Percentiles rank a stretch among this genome's conserved stretches.
phyloP scores from a whole-genome alignment of 75 land plant species.

The Adiantum capillusveneris region DNA sequence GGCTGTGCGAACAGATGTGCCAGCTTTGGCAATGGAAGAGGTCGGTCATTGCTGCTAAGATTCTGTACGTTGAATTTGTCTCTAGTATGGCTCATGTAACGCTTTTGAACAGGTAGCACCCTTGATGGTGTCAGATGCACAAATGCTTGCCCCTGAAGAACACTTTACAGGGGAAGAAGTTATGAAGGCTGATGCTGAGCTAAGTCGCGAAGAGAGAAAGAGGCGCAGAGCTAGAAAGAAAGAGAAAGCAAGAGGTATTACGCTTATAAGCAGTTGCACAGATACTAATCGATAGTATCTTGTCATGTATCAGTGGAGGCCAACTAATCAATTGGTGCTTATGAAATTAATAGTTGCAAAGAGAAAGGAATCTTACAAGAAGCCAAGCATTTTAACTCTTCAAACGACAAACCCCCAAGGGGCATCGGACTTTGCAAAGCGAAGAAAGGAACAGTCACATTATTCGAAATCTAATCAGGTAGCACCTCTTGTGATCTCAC shows the following conservation, averaged over 20 bases:
- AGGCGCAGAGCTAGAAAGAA: slow-evolving; percentile 83
- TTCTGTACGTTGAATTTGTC: background rate
- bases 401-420: no score
- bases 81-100: background rate
- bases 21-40: slow-evolving; percentile 99
- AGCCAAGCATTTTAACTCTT: background rate
- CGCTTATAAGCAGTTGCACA: background rate
- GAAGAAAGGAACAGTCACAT: no score
- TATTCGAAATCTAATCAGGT: no score
- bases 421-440: no score
- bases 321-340: no score
- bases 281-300: no score
- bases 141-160: slow-evolving; percentile 99
- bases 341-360: background rate
- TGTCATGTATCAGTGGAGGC: no score
- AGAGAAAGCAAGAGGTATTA: slow-evolving; percentile 66
- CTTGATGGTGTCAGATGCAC: slow-evolving; percentile 89
- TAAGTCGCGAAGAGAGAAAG: slow-evolving; percentile 73
- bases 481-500: no score
- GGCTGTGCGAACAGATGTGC: slow-evolving; percentile 84
- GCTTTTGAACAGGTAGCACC: slow-evolving; percentile 66
- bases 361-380: background rate
- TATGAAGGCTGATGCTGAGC: slow-evolving; percentile 75
- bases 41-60: slow-evolving; percentile 21
- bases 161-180: slow-evolving; percentile 76